phyloP scores from a whole-genome alignment of 306 rosid genomes.

The Prunus salicina region DNA sequence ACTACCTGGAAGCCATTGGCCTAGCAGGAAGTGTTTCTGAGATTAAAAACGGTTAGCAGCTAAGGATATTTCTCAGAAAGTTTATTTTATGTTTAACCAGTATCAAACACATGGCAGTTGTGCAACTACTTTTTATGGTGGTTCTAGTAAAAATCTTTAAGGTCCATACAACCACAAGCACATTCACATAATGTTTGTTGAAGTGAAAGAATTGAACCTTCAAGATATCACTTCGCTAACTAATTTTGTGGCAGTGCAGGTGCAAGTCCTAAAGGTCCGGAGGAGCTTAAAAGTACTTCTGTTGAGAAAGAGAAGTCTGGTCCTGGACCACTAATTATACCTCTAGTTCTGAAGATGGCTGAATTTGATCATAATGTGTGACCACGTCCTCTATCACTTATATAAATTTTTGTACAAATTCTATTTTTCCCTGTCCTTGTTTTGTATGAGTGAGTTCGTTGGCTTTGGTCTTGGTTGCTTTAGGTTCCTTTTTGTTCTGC shows the following conservation, averaged over 20 bases:
- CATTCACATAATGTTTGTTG: neutral
- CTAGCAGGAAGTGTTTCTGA: slow-evolving; percentile 36
- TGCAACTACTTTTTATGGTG: neutral
- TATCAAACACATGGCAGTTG: neutral
- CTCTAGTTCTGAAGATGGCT: slow-evolving; percentile 87
- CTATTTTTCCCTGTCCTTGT: slow-evolving; percentile 1
- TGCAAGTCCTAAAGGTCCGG: slow-evolving; percentile 41
- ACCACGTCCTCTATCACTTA: neutral
- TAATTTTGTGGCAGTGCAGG: slow-evolving; percentile 40
- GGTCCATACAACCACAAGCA: too few species aligned
- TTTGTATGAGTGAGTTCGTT: neutral
- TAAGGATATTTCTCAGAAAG: slow-evolving; percentile 5
- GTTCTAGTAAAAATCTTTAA: neutral
- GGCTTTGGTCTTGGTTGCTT: neutral
- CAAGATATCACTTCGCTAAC: neutral
- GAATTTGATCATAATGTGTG: slow-evolving; percentile 88
- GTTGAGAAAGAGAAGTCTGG: slow-evolving; percentile 61
- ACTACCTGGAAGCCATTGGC: slow-evolving; percentile 38
- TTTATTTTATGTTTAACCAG: neutral
- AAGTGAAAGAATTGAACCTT: neutral
- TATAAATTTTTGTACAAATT: neutral
- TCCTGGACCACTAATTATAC: slow-evolving; percentile 70
- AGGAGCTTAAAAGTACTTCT: slow-evolving; percentile 26
- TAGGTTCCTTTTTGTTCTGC: neutral
- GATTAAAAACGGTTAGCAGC: slow-evolving; percentile 41